These are phyloP conservation scores for Curvularia eragrostidis DNA, from an alignment of 2,329 filamentous ascomycete genomes.

Conservation along the genomic window DNA sequence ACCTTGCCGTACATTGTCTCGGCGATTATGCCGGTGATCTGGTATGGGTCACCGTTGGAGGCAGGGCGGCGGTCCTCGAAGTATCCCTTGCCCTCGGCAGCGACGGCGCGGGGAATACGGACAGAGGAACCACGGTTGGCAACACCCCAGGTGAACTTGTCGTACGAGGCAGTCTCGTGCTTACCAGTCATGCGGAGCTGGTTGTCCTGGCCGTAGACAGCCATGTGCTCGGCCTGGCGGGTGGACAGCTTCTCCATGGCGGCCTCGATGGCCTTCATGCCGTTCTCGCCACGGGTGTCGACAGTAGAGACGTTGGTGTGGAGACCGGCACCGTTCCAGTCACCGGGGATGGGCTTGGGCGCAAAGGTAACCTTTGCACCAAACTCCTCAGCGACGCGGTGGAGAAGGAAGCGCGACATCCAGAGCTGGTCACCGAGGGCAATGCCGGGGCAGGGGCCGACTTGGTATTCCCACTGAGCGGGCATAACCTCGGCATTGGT, in stretches of 20 bases:
- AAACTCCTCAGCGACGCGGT: slow-evolving; percentile 94
- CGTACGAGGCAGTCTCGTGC: slow-evolving; percentile 93
- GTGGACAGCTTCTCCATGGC: slow-evolving; percentile 67
- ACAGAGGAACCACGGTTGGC: slow-evolving; percentile 96
- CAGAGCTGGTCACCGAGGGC: slow-evolving; percentile 94
- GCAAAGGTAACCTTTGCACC: slow-evolving; percentile 94
- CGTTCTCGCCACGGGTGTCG: slow-evolving; percentile 87
- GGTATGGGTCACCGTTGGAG: slow-evolving; percentile 87
- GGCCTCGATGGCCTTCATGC: slow-evolving; percentile 90
- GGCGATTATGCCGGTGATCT: slow-evolving; percentile 81
- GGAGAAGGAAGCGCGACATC: slow-evolving; percentile 87
- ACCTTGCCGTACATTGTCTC: slow-evolving; percentile 67
- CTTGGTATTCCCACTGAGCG: slow-evolving; percentile 97
- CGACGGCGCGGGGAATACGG: slow-evolving; percentile 85
- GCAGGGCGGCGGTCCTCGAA: slow-evolving; percentile 76
- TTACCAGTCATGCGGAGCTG: slow-evolving; percentile 89
- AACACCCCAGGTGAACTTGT: slow-evolving; percentile 91
- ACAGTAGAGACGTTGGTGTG: slow-evolving; percentile 93
- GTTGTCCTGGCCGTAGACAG: slow-evolving; percentile 95
- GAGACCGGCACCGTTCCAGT: slow-evolving; percentile 96
- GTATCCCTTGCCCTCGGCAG: slow-evolving; percentile 90
- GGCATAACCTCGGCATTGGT: slow-evolving; percentile 99
- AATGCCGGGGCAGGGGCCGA: slow-evolving; percentile 88
- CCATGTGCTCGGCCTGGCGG: slow-evolving; percentile 68
- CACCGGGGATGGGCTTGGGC: slow-evolving; percentile 92